Evolutionary conservation across 179 eudicot genomes (phyloP), one percentile per base, ranked within the genome.

Genomic region (Spergularia azorica): DNA sequence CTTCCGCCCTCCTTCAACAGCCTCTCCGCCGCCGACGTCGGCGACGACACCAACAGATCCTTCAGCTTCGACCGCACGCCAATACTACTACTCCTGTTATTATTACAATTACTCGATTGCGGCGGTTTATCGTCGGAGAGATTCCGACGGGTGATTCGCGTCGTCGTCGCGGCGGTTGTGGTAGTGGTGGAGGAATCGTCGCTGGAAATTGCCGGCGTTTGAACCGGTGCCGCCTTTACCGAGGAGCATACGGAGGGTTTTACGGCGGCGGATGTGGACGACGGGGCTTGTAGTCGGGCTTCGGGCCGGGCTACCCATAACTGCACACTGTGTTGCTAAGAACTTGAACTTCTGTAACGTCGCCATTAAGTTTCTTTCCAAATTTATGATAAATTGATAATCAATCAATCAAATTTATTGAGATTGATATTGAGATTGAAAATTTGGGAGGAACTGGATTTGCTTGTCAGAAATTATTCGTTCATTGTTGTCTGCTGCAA

Each of bases 251-350:
- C 97, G 86, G 59, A 95, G 95, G 50, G 97, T 91, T 71, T 84
- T 95, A 26, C 98, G 91, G 64, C 98, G 97, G 86, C 98, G 96
- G 87, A 95, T 92, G 81, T 91, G 97, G 73, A 91, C 79, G 6
- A 91, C 91, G 0, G 98, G 98, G 71, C 96, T 93, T 0, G 93
- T 75, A 0, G 96, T 82, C 1, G 98, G 98, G 82, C 98, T 93
- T 2, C 92, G 85, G 0, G 91, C 79, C 0, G 97, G 98, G 85
- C 96, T 94, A 6, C 85, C 83, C 64, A 91, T 78, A 0, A 88
- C 88, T 4, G 96, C 84, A 77, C 98, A 95, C 66, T 91, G 98
- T 0, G 96, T 89, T 0, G 98, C 97, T 59, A 95, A 43, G 7
- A 91, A 67, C 86, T 93, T 95, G 85, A 95, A 95, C 90, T 95